These are phyloP conservation scores for Haplosporangium sp. DNA, from an alignment of 371 early-diverging fungal species.

Conservation along the genomic window DNA sequence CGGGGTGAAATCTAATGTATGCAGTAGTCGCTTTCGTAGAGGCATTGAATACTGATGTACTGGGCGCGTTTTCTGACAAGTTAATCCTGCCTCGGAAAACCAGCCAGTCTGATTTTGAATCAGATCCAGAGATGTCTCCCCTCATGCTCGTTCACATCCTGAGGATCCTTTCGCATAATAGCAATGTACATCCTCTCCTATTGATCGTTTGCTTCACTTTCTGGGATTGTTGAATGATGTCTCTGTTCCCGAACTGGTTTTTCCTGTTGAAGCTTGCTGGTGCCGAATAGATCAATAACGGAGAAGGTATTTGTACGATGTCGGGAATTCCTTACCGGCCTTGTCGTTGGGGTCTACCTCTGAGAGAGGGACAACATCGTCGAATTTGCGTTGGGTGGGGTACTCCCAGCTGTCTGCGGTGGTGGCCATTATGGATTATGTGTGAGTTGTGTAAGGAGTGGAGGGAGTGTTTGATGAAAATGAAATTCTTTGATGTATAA, in stretches of 20 bases:
- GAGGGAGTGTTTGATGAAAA: constrained; percentile 7
- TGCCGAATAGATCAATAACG: not conserved
- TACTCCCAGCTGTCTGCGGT: constrained; percentile 55
- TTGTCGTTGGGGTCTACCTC: constrained; percentile 54
- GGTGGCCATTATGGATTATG: constrained; percentile 30
- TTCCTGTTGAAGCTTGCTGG: not conserved
- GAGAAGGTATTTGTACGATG: not conserved
- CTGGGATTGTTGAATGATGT: no score
- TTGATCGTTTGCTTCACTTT: no score
- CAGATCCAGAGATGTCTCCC: no score
- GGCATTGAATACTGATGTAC: no score
- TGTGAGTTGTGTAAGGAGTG: constrained; percentile 16
- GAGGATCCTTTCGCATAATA: no score
- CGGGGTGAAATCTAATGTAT: no score
- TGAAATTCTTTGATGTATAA: not conserved
- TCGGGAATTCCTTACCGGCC: constrained; percentile 40
- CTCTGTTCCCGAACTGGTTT: no score
- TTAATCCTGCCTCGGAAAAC: not conserved
- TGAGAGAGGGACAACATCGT: constrained; percentile 46
- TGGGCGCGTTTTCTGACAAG: not conserved
- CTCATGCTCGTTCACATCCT: no score
- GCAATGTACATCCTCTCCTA: no score
- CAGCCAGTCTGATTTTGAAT: no score
- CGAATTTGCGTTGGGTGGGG: constrained; percentile 55
- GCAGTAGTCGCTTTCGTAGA: no score